Base-by-base conservation (phyloP, 768 basidiomycete genomes). In the Boletus huronensis region DNA sequence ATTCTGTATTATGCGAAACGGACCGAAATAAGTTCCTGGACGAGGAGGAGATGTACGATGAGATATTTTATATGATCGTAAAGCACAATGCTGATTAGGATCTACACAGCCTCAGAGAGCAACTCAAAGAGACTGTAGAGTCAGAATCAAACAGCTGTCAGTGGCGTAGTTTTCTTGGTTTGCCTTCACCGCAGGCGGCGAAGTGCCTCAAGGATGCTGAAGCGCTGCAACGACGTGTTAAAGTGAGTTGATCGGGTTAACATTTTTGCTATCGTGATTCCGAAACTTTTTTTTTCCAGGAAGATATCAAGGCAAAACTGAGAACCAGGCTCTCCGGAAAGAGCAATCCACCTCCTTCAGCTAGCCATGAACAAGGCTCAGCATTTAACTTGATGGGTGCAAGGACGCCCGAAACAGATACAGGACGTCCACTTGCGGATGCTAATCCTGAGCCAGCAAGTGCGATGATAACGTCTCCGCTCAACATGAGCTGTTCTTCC, bases 71-170 rank as follows among this genome's bases (percentile, higher is more conserved):
- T 16, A 14, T 21, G 36, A 28, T 9, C 14, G 9, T 23, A 16
- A 13, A n/a, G 11, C 26, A 38, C 19, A 17, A 29, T n/a, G 3
- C 34, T 62, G 35, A 55, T 34, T 13, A 26, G 1, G 6, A 11
- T 44, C 3, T 9, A 19, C 14, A 11, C 29, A 62, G 61, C 16
- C 57, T 62, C n/a, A 48, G 61, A 14, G 13, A 47, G 7, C 52
- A 2, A 1, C 26, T 64, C 5, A 46, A 47, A 34, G 36, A 36
- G 6, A 38, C 7, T 6, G n/a, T 4, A 10, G 38, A 19, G 9
- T 40, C 29, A 2, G 40, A 40, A 13, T 40, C 52, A 5, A 49
- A 6, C 1, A 35, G 39, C 26, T 48, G 1, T 6, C 17, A n/a
- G 14, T 46, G 26, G 47, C 31, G 51, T 11, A 17, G 6, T n/a